phyloP scores from a whole-genome alignment of 2,329 filamentous ascomycete species.

The Dactylonectria macrodidyma region DNA sequence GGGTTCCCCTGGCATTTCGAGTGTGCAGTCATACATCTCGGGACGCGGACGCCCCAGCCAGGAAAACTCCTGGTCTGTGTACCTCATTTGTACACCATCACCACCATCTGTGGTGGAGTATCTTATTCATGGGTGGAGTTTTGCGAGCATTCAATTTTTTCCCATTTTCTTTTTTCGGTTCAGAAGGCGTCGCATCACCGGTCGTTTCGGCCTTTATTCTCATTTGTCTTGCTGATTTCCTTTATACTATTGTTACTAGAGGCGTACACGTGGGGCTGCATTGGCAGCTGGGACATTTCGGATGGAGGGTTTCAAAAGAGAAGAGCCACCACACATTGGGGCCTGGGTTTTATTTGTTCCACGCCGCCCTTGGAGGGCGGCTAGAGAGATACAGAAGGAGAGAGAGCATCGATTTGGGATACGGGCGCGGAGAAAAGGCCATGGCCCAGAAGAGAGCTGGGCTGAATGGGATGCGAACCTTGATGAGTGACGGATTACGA shows the following conservation, averaged over 20 bases:
- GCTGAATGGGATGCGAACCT: conserved; percentile 16
- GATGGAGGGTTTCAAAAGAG: conserved; percentile 26
- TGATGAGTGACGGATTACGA: conserved; percentile 36
- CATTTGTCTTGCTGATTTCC: conserved; percentile 14
- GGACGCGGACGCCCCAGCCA: conserved; percentile 13
- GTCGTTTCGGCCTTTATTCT: conserved; percentile 24
- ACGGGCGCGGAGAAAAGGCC: conserved; percentile 6
- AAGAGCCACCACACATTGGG: conserved; percentile 19
- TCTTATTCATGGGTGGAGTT: conserved; percentile 25
- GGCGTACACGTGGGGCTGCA: conserved; percentile 24
- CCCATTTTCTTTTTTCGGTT: neutral
- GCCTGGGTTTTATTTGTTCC: conserved; percentile 14
- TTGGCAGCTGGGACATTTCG: conserved; percentile 14
- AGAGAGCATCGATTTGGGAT: conserved; percentile 1
- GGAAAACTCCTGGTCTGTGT: conserved; percentile 25
- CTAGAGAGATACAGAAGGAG: neutral
- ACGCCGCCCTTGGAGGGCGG: neutral
- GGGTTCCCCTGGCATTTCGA: conserved; percentile 11
- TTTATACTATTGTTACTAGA: conserved; percentile 27
- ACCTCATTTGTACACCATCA: conserved; percentile 27
- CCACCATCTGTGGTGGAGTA: neutral
- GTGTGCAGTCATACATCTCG: conserved; percentile 21
- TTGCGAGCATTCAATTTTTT: conserved; percentile 22
- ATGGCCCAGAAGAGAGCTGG: conserved; percentile 16
- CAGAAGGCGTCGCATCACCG: conserved; percentile 16